Base-by-base conservation (phyloP, 2,329 filamentous ascomycete species). In the Claviceps africana region DNA sequence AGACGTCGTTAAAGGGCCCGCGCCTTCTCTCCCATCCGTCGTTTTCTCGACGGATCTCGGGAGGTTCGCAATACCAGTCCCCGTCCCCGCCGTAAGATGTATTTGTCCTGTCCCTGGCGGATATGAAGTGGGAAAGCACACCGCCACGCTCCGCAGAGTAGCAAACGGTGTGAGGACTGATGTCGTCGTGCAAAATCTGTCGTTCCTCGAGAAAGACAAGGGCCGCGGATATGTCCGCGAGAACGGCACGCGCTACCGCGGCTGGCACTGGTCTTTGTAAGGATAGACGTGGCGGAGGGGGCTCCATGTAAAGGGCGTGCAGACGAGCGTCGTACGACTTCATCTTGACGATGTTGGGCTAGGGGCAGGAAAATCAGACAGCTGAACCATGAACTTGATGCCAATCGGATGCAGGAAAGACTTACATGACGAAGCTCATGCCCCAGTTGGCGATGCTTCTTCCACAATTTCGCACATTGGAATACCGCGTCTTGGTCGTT, bases 211-310 rank as follows among this genome's bases (percentile, higher is more conserved):
- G 50, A 44, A 54, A 53, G n/a, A 44, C 33, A 30, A 57, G 48
- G n/a, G 53, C 48, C 43, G 30, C 54, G 58, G 64, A 60, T 61
- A 62, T 52, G 51, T 46, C 51, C 2, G 7, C 9, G 4, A 48
- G 19, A 6, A 48, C n/a, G 13, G n/a, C n/a, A 19, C n/a, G 22
- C 11, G 47, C 47, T n/a, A 7, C 31, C n/a, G 30, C 8, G 10
- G 31, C 19, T 4, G 17, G 17, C 11, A 48, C 6, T 17, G 30
- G 30, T 6, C 5, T 22, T 33, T 48, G 30, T 33, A 31, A 33
- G 3, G 3, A 2, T 6, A 48, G 19, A 17, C n/a, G 25, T 21
- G 13, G 10, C 22, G 47, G 47, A 9, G 39, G 47, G n/a, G 39
- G 30, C 25, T 48, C 47, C n/a, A 48, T n/a, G 22, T 37, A 48